Evolutionary conservation across 495 filamentous ascomycete species (phyloP).

Genomic region (Chaetomidium leptoderma): DNA sequence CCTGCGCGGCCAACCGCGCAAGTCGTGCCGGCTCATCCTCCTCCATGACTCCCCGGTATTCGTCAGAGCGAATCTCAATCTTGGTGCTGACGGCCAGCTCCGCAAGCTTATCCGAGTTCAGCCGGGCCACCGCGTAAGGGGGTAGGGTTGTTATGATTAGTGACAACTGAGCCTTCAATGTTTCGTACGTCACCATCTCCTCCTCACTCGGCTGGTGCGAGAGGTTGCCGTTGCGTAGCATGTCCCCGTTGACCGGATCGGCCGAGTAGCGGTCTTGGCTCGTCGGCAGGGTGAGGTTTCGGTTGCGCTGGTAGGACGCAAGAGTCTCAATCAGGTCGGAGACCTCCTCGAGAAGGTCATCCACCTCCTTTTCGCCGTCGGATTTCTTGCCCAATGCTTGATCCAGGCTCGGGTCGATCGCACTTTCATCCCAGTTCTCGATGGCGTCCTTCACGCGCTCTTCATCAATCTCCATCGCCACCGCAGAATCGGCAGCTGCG

Average conservation of each 20-base stretch:
- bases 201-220: slow-evolving; percentile 52
- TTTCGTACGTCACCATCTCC: slow-evolving; percentile 69
- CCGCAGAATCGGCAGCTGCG: slow-evolving; percentile 12
- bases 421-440: slow-evolving; percentile 47
- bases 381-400: slow-evolving; percentile 48
- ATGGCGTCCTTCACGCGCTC: slow-evolving; percentile 45
- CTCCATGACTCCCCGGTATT: slow-evolving; percentile 79
- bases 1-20: slow-evolving; percentile 35
- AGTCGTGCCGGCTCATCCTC: slow-evolving; percentile 62
- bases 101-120: slow-evolving; percentile 77
- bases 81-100: slow-evolving; percentile 80
- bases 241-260: slow-evolving; percentile 49
- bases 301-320: slow-evolving; percentile 79
- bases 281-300: slow-evolving; percentile 58
- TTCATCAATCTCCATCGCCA: slow-evolving; percentile 41
- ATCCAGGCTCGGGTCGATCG: slow-evolving; percentile 49
- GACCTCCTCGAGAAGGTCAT: slow-evolving; percentile 73
- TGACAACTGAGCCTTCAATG: slow-evolving; percentile 66
- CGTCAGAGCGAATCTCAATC: slow-evolving; percentile 64
- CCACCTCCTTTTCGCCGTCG: slow-evolving; percentile 57
- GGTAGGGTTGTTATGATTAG: slow-evolving; percentile 71
- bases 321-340: slow-evolving; percentile 81
- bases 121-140: slow-evolving; percentile 78
- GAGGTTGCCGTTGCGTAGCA: slow-evolving; percentile 48
- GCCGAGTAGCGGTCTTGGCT: slow-evolving; percentile 46